Evolutionary conservation across 345 rosid species (phyloP), one percentile per base, ranked within the genome.

Genomic region (Linum usitatissimum): DNA sequence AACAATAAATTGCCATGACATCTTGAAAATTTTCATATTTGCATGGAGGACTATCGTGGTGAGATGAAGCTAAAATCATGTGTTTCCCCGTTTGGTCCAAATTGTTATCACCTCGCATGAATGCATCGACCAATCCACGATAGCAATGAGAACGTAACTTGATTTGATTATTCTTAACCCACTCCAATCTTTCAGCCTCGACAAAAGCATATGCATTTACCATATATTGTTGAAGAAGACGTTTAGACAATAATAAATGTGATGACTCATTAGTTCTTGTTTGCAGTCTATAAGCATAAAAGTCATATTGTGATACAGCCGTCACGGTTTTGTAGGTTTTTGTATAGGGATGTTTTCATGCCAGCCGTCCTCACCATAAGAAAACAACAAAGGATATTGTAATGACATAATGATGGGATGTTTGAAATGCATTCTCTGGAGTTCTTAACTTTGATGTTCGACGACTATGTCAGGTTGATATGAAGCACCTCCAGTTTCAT

Each of bases 281-380:
- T 34, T 53, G 5, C 3, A 30, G 0, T 15, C 0, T 8, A 14
- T 6, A 45, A 0, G 56, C 45, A 42, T 55, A 63, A 30, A n/a
- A 62, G 4, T 68, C 38, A 34, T 4, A 34, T 34, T 34, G 38
- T 34, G 38, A 34, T 34, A 34, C 38, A 4, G 38, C 3, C 38
- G 5, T 34, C 38, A 34, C 5, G 0, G 38, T 34, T 4, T 34
- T 31, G 38, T 34, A 34, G 38, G 38, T 34, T 34, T 4, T 34
- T 34, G 38, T 7, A 34, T 4, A 3, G 6, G 5, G 5, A 34
- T 34, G 38, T 34, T 34, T 4, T 5, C 38, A 34, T 34, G 38
- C 53, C 4, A 49, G 20, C 66, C 71, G 53, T 55, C 30, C 13
- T 68, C 55, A 15, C 66, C 61, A 39, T 20, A 68, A 7, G 55